These are phyloP conservation scores for Sporothrix globosa DNA, from an alignment of 2,329 filamentous ascomycete genomes.

Conservation along the genomic window DNA sequence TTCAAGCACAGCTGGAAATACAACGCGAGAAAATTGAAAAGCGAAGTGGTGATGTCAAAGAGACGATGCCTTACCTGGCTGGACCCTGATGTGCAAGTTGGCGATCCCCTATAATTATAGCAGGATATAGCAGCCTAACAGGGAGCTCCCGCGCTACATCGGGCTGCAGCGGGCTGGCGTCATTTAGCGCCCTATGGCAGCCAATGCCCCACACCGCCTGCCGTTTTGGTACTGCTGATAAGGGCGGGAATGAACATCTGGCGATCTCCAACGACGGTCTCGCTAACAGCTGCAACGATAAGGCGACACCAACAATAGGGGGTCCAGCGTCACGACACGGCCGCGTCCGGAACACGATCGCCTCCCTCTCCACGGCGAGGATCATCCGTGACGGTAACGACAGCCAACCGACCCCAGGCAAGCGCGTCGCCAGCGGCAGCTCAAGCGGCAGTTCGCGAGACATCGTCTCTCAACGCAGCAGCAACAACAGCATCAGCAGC, in stretches of 20 bases:
- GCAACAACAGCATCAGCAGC: background rate
- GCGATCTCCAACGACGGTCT: constrained; percentile 12
- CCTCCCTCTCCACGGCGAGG: too few species aligned
- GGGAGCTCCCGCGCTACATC: constrained; percentile 7
- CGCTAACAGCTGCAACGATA: background rate
- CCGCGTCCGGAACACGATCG: background rate
- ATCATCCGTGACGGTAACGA: constrained; percentile 34
- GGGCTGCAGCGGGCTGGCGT: constrained; percentile 16
- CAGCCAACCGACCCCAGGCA: constrained; percentile 32
- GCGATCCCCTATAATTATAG: constrained; percentile 9
- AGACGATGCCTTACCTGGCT: background rate
- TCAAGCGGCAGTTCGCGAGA: background rate
- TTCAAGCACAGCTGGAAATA: background rate
- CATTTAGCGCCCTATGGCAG: constrained; percentile 1
- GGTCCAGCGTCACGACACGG: constrained; percentile 1
- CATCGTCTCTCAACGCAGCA: background rate
- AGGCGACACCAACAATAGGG: constrained; percentile 14
- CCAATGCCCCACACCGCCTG: constrained; percentile 29
- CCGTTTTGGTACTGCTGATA: constrained; percentile 25
- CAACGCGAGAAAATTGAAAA: background rate
- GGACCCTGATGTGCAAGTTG: background rate
- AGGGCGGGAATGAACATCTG: constrained; percentile 18
- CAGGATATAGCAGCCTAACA: background rate
- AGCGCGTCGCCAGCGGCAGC: constrained; percentile 4
- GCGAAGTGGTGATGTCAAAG: background rate